Conservation (phyloP, 2,329 filamentous ascomycete species). For the Phaeosphaeriaceae sp. region DNA sequence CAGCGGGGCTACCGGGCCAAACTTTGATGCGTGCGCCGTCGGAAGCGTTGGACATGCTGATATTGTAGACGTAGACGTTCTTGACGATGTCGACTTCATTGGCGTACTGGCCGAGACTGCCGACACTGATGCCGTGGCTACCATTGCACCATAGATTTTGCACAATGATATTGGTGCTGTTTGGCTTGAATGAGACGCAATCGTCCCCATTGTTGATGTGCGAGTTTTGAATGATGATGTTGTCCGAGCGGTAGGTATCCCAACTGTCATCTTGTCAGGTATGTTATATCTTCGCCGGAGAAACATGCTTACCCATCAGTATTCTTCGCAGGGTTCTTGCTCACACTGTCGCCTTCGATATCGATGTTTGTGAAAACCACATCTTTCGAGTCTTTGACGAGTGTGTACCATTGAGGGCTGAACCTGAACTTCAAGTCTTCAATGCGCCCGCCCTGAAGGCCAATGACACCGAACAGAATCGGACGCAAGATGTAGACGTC, state of each 20-base stretch:
- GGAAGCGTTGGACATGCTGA: constrained; percentile 51
- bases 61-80: constrained; percentile 64
- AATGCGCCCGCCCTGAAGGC: constrained; percentile 64
- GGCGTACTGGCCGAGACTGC: constrained; percentile 72
- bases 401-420: constrained; percentile 68
- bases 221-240: constrained; percentile 72
- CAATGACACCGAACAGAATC: constrained; percentile 64
- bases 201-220: constrained; percentile 71
- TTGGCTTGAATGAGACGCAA: constrained; percentile 78
- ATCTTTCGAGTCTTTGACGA: constrained; percentile 70
- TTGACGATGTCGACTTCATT: constrained; percentile 71
- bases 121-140: constrained; percentile 76
- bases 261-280: constrained; percentile 37
- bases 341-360: constrained; percentile 63
- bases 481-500: constrained; percentile 66
- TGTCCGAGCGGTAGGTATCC: constrained; percentile 68
- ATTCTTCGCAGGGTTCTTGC: constrained; percentile 66
- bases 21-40: constrained; percentile 77
- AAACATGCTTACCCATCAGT: constrained; percentile 59
- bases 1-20: constrained; percentile 67
- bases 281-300: constrained; percentile 13
- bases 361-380: constrained; percentile 69
- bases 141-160: constrained; percentile 73
- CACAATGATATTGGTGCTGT: constrained; percentile 71
- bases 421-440: constrained; percentile 67